A percentile compares a stretch with the other conserved stretches of the same genome.
These are phyloP conservation scores for Trichoderma guizhouense DNA, from an alignment of 2,329 filamentous ascomycete genomes.

Conservation along the genomic window DNA sequence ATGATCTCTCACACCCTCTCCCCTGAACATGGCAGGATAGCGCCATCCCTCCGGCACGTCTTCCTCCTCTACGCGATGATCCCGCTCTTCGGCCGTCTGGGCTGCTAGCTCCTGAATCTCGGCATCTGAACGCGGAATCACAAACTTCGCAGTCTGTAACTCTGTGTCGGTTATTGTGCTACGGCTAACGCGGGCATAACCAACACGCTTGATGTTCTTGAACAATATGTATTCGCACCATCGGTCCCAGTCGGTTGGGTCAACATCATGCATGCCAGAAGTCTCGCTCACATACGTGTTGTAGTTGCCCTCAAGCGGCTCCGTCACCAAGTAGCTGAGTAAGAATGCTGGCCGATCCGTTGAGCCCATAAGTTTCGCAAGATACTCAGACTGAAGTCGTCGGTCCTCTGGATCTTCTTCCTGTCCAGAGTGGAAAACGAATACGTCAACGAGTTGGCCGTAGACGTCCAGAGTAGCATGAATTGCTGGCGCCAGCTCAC, in stretches of 20 bases:
- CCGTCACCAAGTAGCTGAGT: slow-evolving; percentile 88
- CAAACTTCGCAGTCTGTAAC: slow-evolving; percentile 93
- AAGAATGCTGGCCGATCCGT: slow-evolving; percentile 77
- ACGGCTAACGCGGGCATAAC: slow-evolving; percentile 85
- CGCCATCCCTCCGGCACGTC: slow-evolving; percentile 73
- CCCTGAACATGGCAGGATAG: slow-evolving; percentile 82
- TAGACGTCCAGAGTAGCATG: slow-evolving; percentile 95
- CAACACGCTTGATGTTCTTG: slow-evolving; percentile 79
- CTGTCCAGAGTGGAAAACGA: slow-evolving; percentile 98
- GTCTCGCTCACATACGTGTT: slow-evolving; percentile 85
- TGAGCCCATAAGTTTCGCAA: slow-evolving; percentile 82
- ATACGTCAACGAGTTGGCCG: slow-evolving; percentile 83
- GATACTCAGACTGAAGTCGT: slow-evolving; percentile 78
- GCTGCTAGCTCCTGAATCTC: slow-evolving; percentile 46
- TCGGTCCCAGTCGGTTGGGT: slow-evolving; percentile 87
- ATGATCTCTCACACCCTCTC: slow-evolving; percentile 83
- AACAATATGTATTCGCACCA: slow-evolving; percentile 99
- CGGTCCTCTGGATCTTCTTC: slow-evolving; percentile 94
- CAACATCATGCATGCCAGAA: slow-evolving; percentile 94
- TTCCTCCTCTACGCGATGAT: slow-evolving; percentile 61
- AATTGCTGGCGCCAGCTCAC: slow-evolving; percentile 92
- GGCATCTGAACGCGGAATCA: slow-evolving; percentile 65
- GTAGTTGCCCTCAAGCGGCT: slow-evolving; percentile 89
- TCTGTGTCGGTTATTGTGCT: slow-evolving; percentile 96
- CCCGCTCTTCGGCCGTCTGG: slow-evolving; percentile 51